Evolutionary conservation across 2,329 filamentous ascomycete genomes (phyloP), one percentile per base, ranked within the genome.

Genomic region (Cladosporium velox): DNA sequence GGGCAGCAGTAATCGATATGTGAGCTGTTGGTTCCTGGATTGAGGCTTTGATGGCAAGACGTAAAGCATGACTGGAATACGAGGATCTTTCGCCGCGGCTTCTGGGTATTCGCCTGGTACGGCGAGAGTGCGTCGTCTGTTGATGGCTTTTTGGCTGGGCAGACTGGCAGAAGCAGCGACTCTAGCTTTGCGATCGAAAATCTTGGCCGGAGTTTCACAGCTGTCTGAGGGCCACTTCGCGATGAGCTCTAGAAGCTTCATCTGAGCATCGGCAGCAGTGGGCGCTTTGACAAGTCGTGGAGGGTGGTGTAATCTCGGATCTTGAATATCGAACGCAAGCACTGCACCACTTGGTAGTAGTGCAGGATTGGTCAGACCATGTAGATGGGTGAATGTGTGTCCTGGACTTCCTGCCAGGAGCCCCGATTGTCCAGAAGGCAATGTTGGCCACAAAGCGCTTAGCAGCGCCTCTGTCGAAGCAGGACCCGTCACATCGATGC

Each of bases 1-100:
- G 0, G 95, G 95, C 3, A 95, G 84, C 28, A 98, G 82, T 1
- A 98, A 76, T 0, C 89, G 95, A 92, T 93, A 98, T 0, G 84
- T 88, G 0, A 90, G 90, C 58, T 90, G 88, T 1, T 82, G 80
- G 57, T 84, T 85, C 12, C 77, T 80, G n/a, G 34, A 21, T 26
- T 57, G 57, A 10, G 63, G 64, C 35, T 51, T 66, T 7, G 67
- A 35, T n/a, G 59, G 58, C 2, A 61, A 61, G 1, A 89, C 84
- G 4, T 92, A 83, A 6, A 96, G 79, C 1, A 94, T 81, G 47
- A 94, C 79, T 0, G 95, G 95, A 18, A 98, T 95, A 1, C 85
- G 80, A 1, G 91, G 91, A 72, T 97, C 93, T 10, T 80, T 82
- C 1, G 82, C 70, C 10, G 83, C 82, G 0, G 86, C 76, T 26